Evolutionary conservation across 176 grass and related monocot genomes (phyloP), one percentile per base, ranked within the genome.

Genomic region (Triticum timopheevii): DNA sequence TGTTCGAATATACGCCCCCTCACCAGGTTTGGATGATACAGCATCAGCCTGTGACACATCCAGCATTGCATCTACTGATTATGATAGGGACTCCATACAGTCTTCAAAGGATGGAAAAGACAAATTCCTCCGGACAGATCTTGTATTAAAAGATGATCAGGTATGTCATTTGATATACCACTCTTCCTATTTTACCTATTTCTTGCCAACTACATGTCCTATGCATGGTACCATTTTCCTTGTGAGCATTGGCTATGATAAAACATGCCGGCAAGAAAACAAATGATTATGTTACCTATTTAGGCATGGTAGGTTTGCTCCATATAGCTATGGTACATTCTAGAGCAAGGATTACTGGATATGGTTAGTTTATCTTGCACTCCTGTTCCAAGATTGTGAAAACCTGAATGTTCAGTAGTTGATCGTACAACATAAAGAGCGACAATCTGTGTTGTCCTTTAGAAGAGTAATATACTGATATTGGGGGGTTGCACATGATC

Each of bases 31-130:
- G 73, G 80, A 82, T 89, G 91, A 91, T 65, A 28, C 45, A 0
- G 42, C 75, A 84, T 84, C 80, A 52, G 39, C 65, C 23, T 90
- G 83, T 86, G 90, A 95, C 78, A 88, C 90, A 80, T 84, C 86
- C 80, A 88, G 81, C 70, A 68, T 86, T 81, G 62, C 83, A 81
- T 86, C 87, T 61, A 81, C 86, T 72, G 89, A 90, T 70, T 85
- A 49, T 89, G 90, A 95, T 66, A 84, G 69, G 81, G 90, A 91
- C 59, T 77, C 85, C 4, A 30, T 82, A 36, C 76, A 82, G 23
- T 95, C 90, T 62, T 79, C 65, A 49, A 92, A 84, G 31, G 84
- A 93, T 81, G 96, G 89, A 84, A 80, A 81, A 78, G 25, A 30
- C 16, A 69, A 78, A 69, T 72, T 59, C 3, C 12, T 38, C 5